Conservation (phyloP, 1,284 basidiomycete species). For the Melampsora abietis-canadensis region DNA sequence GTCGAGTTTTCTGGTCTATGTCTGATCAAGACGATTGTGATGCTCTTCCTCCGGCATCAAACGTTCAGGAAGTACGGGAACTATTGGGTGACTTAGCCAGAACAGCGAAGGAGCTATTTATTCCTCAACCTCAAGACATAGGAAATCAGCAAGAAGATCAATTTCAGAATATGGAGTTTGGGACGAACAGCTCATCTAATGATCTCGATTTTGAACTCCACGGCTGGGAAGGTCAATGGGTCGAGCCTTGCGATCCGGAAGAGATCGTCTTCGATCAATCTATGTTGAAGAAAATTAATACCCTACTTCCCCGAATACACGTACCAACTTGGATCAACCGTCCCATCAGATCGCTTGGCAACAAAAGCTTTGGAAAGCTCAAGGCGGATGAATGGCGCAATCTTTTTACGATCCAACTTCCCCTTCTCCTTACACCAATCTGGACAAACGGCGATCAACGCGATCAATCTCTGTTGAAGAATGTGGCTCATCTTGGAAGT, state of each 20-base stretch:
- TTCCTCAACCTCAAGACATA: not conserved
- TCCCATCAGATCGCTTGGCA: slow-evolving; percentile 31
- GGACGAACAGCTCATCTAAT: not conserved
- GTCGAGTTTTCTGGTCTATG: slow-evolving; percentile 18
- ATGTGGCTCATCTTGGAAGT: slow-evolving; percentile 9
- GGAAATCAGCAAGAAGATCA: not conserved
- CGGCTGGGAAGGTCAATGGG: slow-evolving; percentile 23
- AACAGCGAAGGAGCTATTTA: not conserved
- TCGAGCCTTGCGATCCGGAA: not conserved
- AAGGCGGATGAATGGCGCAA: slow-evolving; percentile 36
- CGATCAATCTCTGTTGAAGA: slow-evolving; percentile 9
- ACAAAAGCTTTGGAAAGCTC: slow-evolving; percentile 6
- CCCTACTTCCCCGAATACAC: not conserved
- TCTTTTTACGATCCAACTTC: slow-evolving; percentile 18
- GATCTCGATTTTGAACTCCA: slow-evolving; percentile 18
- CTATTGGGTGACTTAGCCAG: not conserved
- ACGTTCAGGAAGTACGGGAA: not conserved
- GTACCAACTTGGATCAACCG: slow-evolving; percentile 25
- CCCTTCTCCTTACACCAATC: slow-evolving; percentile 7
- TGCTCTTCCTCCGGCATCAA: not conserved
- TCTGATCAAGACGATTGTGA: slow-evolving; percentile 11
- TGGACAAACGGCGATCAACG: not conserved
- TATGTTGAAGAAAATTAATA: slow-evolving; percentile 17
- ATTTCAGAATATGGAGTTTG: slow-evolving; percentile 13
- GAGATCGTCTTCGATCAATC: slow-evolving; percentile 12